These are phyloP conservation scores for Russula abietina DNA, from an alignment of 768 basidiomycete species.

Conservation along the genomic window DNA sequence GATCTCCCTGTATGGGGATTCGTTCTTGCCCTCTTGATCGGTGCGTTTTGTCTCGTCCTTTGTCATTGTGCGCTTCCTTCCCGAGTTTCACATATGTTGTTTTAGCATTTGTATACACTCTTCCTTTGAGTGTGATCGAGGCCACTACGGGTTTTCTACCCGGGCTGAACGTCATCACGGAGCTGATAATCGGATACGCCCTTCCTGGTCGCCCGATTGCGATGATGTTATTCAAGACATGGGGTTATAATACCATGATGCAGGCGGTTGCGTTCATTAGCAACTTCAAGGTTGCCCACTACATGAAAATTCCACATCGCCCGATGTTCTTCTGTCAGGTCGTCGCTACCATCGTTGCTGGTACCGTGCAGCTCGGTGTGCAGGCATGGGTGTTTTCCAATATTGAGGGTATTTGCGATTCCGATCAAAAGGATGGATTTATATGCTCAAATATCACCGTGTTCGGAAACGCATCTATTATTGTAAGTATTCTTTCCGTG, in stretches of 20 bases:
- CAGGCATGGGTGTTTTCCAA: constrained; percentile 74
- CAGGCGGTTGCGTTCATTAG: constrained; percentile 65
- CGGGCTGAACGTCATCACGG: too few species aligned
- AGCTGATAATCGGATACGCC: constrained; percentile 74
- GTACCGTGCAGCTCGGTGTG: constrained; percentile 68
- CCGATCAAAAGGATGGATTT: constrained; percentile 53
- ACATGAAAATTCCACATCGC: constrained; percentile 68
- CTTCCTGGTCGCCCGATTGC: constrained; percentile 74
- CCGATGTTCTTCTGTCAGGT: constrained; percentile 70
- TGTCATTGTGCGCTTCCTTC: too few species aligned
- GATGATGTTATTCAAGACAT: constrained; percentile 85
- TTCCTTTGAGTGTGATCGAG: too few species aligned
- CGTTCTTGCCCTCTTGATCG: too few species aligned
- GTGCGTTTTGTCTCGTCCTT: too few species aligned
- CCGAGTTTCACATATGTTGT: too few species aligned
- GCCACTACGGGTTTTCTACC: too few species aligned
- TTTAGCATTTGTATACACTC: too few species aligned
- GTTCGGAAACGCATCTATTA: constrained; percentile 73
- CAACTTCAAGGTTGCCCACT: constrained; percentile 72
- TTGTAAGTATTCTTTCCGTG: constrained; percentile 40
- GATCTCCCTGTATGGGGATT: too few species aligned
- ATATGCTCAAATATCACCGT: constrained; percentile 65
- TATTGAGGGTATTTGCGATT: constrained; percentile 53
- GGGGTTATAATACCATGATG: constrained; percentile 63
- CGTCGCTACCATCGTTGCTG: constrained; percentile 58